Base-by-base conservation (phyloP, 108 stramenopile species). In the Skeletonema menzelii region DNA sequence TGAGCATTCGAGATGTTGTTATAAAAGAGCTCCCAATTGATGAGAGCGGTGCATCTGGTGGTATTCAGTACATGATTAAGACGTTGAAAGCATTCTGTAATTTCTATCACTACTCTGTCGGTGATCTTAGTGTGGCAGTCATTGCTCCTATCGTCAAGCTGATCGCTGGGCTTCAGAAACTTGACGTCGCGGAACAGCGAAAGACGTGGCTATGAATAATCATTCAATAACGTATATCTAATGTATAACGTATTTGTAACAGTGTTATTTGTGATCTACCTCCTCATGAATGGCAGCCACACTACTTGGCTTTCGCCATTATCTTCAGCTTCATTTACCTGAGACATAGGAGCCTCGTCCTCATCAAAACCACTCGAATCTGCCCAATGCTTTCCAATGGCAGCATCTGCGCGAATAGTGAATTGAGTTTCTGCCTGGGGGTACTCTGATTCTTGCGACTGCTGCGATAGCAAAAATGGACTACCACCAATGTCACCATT, bases 51-150 rank as follows among this genome's bases (percentile, higher is more conserved):
- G 69, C 69, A 4, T 77, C 83, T 13, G 72, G 84, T 30, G 87
- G 85, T 27, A 53, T 87, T 49, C 67, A 75, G 38, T 80, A 92
- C 65, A 80, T 92, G 46, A 77, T 88, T 57, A 92, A 91, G 60
- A 89, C 87, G 13, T 78, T 95, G 35, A 89, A 88, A 31, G 91
- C 91, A 6, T 92, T 92, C 56, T 91, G 91, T 74, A 95, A 95
- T 65, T 91, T 87, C 58, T 92, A 92, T 65, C 89, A 91, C 56
- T 87, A 80, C 56, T 85, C 90, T 3, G 74, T 95, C 32, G 94
- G 94, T 8, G 86, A 87, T 46, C 66, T 95, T 63, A 90, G 90
- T 79, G 85, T 92, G 13, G 91, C 91, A 8, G 76, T 95, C 26
- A 76, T 92, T 30, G 83, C 84, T 49, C 94, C 94, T 15, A 85